Evolutionary conservation across 2,329 filamentous ascomycete genomes (phyloP), one percentile per base, ranked within the genome.

Genomic region (Calonectria ilicicola): DNA sequence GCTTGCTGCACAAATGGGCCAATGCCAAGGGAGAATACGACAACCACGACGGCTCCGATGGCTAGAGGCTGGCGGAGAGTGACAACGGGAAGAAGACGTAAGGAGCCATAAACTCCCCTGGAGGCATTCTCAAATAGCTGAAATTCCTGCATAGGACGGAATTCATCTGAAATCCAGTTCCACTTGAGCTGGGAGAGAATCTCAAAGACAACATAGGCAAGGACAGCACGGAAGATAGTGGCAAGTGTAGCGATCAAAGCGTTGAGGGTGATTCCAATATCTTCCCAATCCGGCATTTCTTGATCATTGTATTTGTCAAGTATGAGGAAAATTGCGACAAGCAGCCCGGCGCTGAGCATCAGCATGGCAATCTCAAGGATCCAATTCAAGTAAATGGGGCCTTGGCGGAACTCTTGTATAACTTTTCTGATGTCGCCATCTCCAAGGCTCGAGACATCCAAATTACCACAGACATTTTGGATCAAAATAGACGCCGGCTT

Each of bases 121-220:
- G 63, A 70, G 12, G 69, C 69, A 17, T 63, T 46, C 10, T 70
- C 69, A 29, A 70, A 67, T 2, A 49, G 44, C 32, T 70, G 62
- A 14, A 70, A 10, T 14, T 70, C 51, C 29, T 40, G 38, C 65
- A 72, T 58, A 19, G 65, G 69, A 27, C 69, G 69, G 17, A 56
- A 67, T 17, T 47, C 9, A 1, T 26, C 62, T 1, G 65, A 68
- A 15, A 68, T 29, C 64, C 69, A 72, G 21, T 58, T 32, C 69
- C 69, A 72, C 47, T 72, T 72, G 10, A 68, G 35, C n/a, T 72
- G 69, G 12, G 65, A 58, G 14, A 72, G n/a, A 3, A 72, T 64
- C 17, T 72, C 65, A 32, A 72, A 68, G 9, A 46, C 47, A 15
- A 72, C 58, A 2, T 42, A 56, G 17, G 64, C 69, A 9, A 72